Evolutionary conservation across 2,329 filamentous ascomycete genomes (phyloP).

Genomic region (Phaeosphaeria sp.): DNA sequence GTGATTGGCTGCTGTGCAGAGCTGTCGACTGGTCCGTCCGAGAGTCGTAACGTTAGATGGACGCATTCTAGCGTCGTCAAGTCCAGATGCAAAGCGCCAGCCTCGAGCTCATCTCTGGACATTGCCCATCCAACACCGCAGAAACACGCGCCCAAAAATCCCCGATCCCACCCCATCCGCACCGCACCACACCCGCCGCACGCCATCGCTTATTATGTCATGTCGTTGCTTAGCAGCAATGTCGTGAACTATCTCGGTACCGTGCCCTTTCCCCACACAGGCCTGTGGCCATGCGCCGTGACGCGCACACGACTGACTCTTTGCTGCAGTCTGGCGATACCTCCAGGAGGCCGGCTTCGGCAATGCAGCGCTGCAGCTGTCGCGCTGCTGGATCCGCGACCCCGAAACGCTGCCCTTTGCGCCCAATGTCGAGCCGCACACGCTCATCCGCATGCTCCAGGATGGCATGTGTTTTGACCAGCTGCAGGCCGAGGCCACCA

Average conservation of each 20-base stretch:
- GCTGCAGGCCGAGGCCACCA: constrained; percentile 45
- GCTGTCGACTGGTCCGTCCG: neutral
- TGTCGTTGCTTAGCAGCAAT: constrained; percentile 60
- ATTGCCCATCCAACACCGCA: neutral
- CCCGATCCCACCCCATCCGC: neutral
- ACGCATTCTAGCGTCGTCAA: neutral
- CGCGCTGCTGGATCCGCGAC: constrained; percentile 68
- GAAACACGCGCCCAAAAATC: neutral
- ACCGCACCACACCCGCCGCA: neutral
- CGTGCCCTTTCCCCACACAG: constrained; percentile 3
- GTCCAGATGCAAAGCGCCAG: neutral
- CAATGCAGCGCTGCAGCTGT: constrained; percentile 65
- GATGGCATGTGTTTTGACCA: constrained; percentile 63
- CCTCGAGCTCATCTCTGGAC: neutral
- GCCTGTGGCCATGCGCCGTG: constrained; percentile 3
- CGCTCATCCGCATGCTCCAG: constrained; percentile 67
- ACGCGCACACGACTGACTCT: constrained; percentile 12
- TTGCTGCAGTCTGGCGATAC: constrained; percentile 64
- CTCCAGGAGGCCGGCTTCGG: constrained; percentile 56
- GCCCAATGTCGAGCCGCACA: constrained; percentile 63
- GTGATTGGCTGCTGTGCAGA: neutral
- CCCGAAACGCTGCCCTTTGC: constrained; percentile 68
- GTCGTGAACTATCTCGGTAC: constrained; percentile 68
- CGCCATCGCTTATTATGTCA: constrained; percentile 45
- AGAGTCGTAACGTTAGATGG: neutral